phyloP scores from a whole-genome alignment of 345 rosid genomes.

The Syzygium aqueum region DNA sequence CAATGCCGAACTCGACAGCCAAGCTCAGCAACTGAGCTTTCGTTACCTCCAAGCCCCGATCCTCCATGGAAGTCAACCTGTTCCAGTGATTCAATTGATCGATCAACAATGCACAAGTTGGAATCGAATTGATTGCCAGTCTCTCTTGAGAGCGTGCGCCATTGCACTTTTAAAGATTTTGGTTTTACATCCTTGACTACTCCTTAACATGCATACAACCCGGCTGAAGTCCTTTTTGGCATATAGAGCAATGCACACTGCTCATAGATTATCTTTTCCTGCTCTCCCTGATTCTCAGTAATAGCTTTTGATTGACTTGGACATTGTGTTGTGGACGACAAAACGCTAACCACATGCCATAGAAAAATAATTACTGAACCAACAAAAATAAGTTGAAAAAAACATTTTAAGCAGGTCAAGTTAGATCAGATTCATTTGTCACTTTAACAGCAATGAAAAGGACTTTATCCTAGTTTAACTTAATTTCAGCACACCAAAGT shows the following conservation, averaged over 20 bases:
- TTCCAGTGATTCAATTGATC: neutral
- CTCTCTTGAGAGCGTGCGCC: neutral
- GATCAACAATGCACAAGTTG: neutral
- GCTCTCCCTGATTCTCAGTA: constrained; percentile 96
- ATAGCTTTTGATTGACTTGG: constrained; percentile 82
- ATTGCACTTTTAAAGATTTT: too few species aligned
- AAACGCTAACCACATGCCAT: constrained; percentile 47
- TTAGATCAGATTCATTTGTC: neutral
- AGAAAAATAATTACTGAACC: neutral
- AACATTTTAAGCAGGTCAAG: neutral
- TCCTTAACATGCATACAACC: too few species aligned
- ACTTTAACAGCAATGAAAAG: neutral
- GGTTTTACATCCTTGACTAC: too few species aligned
- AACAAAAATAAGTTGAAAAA: neutral
- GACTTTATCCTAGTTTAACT: neutral
- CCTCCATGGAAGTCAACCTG: neutral
- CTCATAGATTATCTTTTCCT: constrained; percentile 65
- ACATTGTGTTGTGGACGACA: constrained; percentile 83
- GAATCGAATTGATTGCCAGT: neutral
- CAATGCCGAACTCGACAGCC: constrained; percentile 69
- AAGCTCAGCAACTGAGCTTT: constrained; percentile 62
- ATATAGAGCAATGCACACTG: neutral
- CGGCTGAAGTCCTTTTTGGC: too few species aligned
- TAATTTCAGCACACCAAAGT: neutral
- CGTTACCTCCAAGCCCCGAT: constrained; percentile 33